These are phyloP conservation scores for Saturnispora besseyi DNA, from an alignment of 805 yeast species.

Conservation along the genomic window DNA sequence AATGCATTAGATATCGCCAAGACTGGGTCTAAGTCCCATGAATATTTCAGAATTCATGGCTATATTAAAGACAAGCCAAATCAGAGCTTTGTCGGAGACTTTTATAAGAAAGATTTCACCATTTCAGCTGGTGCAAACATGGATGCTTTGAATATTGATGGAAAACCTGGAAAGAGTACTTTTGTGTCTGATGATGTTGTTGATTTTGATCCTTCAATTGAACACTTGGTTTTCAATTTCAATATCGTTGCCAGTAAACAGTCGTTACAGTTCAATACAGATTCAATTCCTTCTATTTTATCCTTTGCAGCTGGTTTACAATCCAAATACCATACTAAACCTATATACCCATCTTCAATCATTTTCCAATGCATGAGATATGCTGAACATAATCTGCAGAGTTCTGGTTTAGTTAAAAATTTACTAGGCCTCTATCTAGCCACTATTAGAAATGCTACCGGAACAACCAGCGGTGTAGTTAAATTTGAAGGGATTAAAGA, in stretches of 20 bases:
- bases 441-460: conserved; percentile 49
- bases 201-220: conserved; percentile 28
- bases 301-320: conserved; percentile 41
- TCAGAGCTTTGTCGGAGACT: conserved; percentile 2
- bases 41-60: conserved; percentile 48
- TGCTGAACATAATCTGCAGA: conserved; percentile 49
- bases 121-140: conserved; percentile 14
- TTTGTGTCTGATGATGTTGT: conserved; percentile 27
- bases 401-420: conserved; percentile 45
- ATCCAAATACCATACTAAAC: conserved; percentile 37
- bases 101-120: conserved; percentile 6
- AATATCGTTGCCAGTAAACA: conserved; percentile 47
- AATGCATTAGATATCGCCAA: conserved; percentile 50
- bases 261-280: conserved; percentile 52
- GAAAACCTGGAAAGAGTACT: conserved; percentile 13
- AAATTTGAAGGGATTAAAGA: conserved; percentile 20
- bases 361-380: conserved; percentile 64
- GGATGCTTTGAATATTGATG: background rate
- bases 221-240: conserved; percentile 43
- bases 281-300: conserved; percentile 40
- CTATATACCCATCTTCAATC: conserved; percentile 59
- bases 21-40: conserved; percentile 49
- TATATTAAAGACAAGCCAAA: conserved; percentile 21
- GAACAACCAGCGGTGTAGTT: conserved; percentile 52
- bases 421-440: conserved; percentile 53